These are phyloP conservation scores for Aphanoascus verrucosus DNA, from an alignment of 2,329 filamentous ascomycete genomes.

Conservation along the genomic window DNA sequence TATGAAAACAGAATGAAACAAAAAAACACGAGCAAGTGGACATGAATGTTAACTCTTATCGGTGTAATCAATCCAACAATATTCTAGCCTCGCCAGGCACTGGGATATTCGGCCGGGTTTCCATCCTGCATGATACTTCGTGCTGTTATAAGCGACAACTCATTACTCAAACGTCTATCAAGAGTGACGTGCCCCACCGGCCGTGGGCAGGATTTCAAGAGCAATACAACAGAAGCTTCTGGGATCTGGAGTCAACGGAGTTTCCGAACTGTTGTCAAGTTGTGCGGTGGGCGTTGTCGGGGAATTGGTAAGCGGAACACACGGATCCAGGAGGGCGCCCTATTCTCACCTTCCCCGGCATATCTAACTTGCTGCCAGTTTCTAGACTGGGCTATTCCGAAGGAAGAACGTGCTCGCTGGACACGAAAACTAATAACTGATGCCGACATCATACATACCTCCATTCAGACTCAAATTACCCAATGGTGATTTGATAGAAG, in stretches of 20 bases:
- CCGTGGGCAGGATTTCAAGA: background rate
- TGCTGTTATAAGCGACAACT: background rate
- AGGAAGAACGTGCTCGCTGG: too few relatives aligned
- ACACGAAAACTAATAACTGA: too few relatives aligned
- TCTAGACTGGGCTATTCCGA: background rate
- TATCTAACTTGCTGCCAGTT: background rate
- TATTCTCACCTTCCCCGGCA: too few relatives aligned
- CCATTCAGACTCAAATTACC: too few relatives aligned
- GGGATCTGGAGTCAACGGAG: background rate
- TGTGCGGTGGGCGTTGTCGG: background rate
- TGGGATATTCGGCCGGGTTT: background rate
- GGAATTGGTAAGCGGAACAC: slow-evolving; percentile 4
- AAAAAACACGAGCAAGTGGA: background rate
- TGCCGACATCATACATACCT: too few relatives aligned
- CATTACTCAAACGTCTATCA: background rate
- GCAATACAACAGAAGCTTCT: background rate
- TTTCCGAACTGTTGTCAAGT: background rate
- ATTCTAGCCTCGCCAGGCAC: background rate
- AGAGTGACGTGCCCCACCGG: background rate
- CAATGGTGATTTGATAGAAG: too few relatives aligned
- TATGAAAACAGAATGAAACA: background rate
- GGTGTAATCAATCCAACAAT: background rate
- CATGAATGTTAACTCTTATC: background rate
- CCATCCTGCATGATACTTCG: background rate
- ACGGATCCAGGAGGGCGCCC: background rate